Percentiles rank a stretch among this genome's conserved stretches.
Conservation (phyloP, 2,329 filamentous ascomycete genomes). For the Aspergillus japonicus region DNA sequence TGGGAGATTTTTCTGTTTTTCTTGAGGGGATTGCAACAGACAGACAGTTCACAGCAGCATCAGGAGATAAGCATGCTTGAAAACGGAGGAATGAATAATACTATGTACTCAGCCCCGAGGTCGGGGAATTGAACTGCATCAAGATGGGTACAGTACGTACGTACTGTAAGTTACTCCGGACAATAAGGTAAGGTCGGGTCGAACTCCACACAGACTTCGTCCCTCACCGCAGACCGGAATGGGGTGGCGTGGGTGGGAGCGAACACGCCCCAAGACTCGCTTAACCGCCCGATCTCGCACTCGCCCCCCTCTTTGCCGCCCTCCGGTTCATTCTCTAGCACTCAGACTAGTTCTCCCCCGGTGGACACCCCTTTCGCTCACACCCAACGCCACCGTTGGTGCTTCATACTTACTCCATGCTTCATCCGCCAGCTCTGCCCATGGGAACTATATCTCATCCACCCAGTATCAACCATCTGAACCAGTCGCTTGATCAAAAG, state of each 20-base stretch:
- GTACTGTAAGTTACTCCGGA: no score
- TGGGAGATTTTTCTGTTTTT: neutral
- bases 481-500: no score
- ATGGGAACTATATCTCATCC: neutral
- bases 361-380: slow-evolving; percentile 30
- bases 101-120: no score
- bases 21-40: no score
- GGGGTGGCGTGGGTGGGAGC: slow-evolving; percentile 31
- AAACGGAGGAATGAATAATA: no score
- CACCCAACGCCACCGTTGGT: slow-evolving; percentile 30
- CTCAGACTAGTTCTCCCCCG: slow-evolving; percentile 27
- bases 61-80: no score
- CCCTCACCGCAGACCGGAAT: slow-evolving; percentile 25
- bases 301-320: slow-evolving; percentile 7
- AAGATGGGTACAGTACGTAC: no score
- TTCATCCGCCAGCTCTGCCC: neutral
- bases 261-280: slow-evolving; percentile 20
- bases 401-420: slow-evolving; percentile 7
- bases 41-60: no score
- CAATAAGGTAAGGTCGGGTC: no score
- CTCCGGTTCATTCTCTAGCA: slow-evolving; percentile 38
- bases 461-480: neutral
- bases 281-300: slow-evolving; percentile 22
- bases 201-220: slow-evolving; percentile 5
- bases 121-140: no score